A percentile compares a stretch with the other conserved stretches of the same genome.
Evolutionary conservation across 306 rosid genomes (phyloP).

Genomic region (Heteromeles arbutifolia): DNA sequence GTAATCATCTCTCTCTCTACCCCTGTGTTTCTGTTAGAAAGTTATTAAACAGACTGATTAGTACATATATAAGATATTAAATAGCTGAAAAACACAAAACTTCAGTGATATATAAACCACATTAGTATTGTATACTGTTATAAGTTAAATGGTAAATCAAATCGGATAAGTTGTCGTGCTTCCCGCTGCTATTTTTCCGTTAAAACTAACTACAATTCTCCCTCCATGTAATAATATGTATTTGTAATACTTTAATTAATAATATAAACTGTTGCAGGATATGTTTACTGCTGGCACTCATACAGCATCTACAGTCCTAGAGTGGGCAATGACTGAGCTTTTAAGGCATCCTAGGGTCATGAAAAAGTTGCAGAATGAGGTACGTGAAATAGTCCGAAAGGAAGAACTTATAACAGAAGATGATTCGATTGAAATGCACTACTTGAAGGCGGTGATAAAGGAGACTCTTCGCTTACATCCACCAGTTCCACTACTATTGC

Average conservation of each 20-base stretch:
- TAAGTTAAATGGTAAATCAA: not conserved
- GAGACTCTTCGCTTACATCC: conserved; percentile 16
- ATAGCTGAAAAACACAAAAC: not conserved
- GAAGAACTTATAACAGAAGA: not conserved
- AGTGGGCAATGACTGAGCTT: conserved; percentile 15
- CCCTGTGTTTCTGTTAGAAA: not conserved
- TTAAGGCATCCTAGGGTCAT: conserved; percentile 10
- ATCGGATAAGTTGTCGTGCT: not conserved
- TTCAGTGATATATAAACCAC: not conserved
- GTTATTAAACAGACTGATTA: not conserved
- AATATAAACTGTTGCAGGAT: not conserved
- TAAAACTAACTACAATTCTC: not conserved
- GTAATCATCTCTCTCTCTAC: conserved; percentile 13
- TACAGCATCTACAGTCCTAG: conserved; percentile 1
- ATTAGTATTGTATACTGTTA: too few species aligned
- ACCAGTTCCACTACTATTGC: conserved; percentile 3
- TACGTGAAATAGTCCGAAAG: not conserved
- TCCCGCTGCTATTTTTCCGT: not conserved
- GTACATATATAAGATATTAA: not conserved
- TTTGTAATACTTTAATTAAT: not conserved
- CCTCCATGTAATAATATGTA: not conserved
- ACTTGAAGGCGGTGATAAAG: conserved; percentile 36
- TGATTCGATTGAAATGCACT: not conserved
- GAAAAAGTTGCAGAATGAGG: conserved; percentile 9
- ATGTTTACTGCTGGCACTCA: conserved; percentile 13